Percentiles rank a stretch among this genome's conserved stretches.
phyloP scores from a whole-genome alignment of 208 protist genomes.

The Leishmania martiniquensis region DNA sequence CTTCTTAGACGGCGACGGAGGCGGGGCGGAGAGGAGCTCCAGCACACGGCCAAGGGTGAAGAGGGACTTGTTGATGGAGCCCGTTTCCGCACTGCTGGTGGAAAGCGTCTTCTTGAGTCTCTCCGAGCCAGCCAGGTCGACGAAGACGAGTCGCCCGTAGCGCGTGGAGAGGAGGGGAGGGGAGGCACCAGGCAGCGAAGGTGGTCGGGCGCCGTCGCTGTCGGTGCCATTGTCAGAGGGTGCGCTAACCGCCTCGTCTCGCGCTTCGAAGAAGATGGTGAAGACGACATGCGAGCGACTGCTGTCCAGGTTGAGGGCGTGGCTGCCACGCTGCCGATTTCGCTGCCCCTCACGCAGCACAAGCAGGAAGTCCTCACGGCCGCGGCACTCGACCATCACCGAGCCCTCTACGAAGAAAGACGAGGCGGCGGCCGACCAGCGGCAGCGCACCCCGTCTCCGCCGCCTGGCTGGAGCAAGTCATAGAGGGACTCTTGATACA shows the following conservation, averaged over 20 bases:
- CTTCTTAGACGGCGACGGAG: background rate
- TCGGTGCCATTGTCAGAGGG: background rate
- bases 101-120: constrained; percentile 86
- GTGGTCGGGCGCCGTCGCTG: background rate
- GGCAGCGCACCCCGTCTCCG: constrained; percentile 52
- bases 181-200: background rate
- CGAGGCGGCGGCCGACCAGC: constrained; percentile 71
- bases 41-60: constrained; percentile 92
- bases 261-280: constrained; percentile 75
- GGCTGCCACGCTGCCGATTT: constrained; percentile 71
- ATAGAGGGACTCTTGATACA: constrained; percentile 89
- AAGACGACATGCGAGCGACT: constrained; percentile 93
- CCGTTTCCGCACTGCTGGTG: constrained; percentile 64
- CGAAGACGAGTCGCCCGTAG: constrained; percentile 88
- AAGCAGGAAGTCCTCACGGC: constrained; percentile 70
- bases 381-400: constrained; percentile 79
- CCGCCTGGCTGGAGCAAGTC: constrained; percentile 77
- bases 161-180: constrained; percentile 8
- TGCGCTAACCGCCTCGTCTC: constrained; percentile 12
- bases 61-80: constrained; percentile 91
- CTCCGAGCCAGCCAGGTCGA: constrained; percentile 96
- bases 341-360: constrained; percentile 85
- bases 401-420: constrained; percentile 88
- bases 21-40: constrained; percentile 59
- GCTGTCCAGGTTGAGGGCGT: constrained; percentile 88